These are phyloP conservation scores for Coriaria nepalensis DNA, from an alignment of 306 rosid genomes.

Conservation along the genomic window DNA sequence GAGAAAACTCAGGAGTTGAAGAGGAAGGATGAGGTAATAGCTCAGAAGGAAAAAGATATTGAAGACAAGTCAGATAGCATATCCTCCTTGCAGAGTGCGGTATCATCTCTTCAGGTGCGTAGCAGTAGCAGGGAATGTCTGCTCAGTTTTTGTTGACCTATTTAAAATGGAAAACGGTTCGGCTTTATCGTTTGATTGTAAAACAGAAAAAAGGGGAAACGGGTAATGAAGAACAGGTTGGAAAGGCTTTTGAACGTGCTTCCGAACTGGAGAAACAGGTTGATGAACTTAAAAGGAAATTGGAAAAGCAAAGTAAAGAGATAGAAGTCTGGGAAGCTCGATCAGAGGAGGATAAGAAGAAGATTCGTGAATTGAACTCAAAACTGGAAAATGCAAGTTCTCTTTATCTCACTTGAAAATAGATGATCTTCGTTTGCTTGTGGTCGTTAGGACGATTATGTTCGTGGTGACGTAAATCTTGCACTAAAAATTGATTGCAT, in stretches of 20 bases:
- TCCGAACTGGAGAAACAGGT: conserved; percentile 74
- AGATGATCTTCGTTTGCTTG: no score
- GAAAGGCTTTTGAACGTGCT: conserved; percentile 79
- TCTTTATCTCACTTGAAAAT: no score
- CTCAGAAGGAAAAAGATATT: conserved; percentile 44
- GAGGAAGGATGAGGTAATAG: conserved; percentile 43
- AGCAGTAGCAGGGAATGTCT: conserved; percentile 1
- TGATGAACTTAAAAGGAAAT: conserved; percentile 41
- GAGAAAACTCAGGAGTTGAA: conserved; percentile 43
- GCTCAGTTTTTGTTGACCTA: not conserved
- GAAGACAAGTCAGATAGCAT: conserved; percentile 34
- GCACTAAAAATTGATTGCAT: no score
- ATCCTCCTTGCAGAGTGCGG: conserved; percentile 44
- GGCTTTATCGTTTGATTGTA: not conserved
- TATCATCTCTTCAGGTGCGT: conserved; percentile 70
- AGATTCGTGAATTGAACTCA: conserved; percentile 37
- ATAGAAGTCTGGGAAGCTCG: conserved; percentile 51
- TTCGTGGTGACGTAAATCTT: no score
- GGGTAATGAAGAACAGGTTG: conserved; percentile 57
- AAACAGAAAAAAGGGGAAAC: conserved; percentile 46
- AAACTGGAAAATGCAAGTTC: conserved; percentile 51
- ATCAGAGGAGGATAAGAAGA: conserved; percentile 42
- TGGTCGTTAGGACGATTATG: no score
- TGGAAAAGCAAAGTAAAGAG: conserved; percentile 40
- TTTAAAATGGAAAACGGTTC: not conserved